Conservation (phyloP, 148 eudicot species). For the Fallopia convolvulus region DNA sequence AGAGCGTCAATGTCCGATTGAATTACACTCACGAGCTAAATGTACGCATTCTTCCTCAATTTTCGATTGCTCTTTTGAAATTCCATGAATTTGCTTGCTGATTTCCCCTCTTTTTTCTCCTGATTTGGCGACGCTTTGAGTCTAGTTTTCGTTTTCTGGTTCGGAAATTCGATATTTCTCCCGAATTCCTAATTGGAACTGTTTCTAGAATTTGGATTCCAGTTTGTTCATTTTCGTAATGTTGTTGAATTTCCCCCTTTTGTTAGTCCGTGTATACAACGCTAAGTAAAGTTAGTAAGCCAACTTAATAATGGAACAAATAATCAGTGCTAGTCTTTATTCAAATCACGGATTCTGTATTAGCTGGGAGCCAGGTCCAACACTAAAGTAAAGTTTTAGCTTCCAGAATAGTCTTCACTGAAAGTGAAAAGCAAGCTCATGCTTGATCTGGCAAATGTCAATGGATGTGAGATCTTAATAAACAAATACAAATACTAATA, state of each 20-base stretch:
- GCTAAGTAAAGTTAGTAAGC: neutral
- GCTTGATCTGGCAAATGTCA: neutral
- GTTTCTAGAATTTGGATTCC: neutral
- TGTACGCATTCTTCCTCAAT: conserved; percentile 32
- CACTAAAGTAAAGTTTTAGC: neutral
- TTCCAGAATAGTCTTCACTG: neutral
- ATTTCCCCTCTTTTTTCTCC: too few relatives aligned
- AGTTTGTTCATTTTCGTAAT: too few relatives aligned
- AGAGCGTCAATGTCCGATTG: conserved; percentile 65
- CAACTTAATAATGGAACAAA: neutral
- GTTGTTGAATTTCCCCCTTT: too few relatives aligned
- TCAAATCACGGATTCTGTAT: neutral
- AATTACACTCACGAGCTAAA: conserved; percentile 68
- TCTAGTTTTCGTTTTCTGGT: neutral
- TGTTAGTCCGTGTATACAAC: too few relatives aligned
- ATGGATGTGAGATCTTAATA: neutral
- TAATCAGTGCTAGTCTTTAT: neutral
- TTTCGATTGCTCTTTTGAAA: neutral
- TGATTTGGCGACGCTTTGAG: neutral
- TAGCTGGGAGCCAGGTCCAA: neutral
- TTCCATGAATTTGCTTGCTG: too few relatives aligned
- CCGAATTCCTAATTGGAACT: neutral
- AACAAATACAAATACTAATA: neutral
- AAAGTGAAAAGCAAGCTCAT: neutral
- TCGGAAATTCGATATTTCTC: neutral